These are phyloP conservation scores for Dianthus caryophyllus DNA, from an alignment of 148 eudicot species.

Conservation along the genomic window DNA sequence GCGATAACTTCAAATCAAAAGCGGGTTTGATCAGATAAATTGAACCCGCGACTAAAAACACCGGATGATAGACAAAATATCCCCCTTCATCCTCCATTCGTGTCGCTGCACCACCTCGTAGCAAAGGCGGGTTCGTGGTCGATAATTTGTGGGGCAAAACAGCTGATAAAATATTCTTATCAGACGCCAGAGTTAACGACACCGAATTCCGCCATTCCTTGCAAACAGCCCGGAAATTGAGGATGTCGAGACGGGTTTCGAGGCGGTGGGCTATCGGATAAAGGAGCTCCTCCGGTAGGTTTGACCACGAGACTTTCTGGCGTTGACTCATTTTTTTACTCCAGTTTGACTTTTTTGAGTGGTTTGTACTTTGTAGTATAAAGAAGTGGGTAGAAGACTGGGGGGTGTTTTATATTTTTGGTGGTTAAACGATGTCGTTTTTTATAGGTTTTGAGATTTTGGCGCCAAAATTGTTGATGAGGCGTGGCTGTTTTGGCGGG, in stretches of 20 bases:
- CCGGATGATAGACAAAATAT: background rate
- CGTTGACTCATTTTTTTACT: too few species aligned
- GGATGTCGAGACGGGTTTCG: background rate
- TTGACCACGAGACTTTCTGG: background rate
- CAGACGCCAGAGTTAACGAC: background rate
- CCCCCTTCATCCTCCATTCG: background rate
- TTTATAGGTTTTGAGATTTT: too few species aligned
- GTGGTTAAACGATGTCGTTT: too few species aligned
- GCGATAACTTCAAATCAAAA: background rate
- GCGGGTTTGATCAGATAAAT: background rate
- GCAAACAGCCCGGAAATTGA: background rate
- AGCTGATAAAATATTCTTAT: background rate
- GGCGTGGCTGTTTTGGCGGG: too few species aligned
- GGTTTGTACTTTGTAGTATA: too few species aligned
- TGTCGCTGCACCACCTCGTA: background rate
- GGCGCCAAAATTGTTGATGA: too few species aligned
- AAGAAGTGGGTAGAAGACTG: too few species aligned
- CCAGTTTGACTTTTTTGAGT: too few species aligned
- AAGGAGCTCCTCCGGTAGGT: background rate
- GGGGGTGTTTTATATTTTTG: too few species aligned
- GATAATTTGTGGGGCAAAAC: conserved; percentile 4
- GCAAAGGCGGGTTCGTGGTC: background rate
- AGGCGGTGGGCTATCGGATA: background rate
- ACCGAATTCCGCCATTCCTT: background rate
- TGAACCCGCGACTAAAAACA: background rate